Evolutionary conservation across 106 monocot species (phyloP), one percentile per base, ranked within the genome.

Genomic region (Allium cepa): DNA sequence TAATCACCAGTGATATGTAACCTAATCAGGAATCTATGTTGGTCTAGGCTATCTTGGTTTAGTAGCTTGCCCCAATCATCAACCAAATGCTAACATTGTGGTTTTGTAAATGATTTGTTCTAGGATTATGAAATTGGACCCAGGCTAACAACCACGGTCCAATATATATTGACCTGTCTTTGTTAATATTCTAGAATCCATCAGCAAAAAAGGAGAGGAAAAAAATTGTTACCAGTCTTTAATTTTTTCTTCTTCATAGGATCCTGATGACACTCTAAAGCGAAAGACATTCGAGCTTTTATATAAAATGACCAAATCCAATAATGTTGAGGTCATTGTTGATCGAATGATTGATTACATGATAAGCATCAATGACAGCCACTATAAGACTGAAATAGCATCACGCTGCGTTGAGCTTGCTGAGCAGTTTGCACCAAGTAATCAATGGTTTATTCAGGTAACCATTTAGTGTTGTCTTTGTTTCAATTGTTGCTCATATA

Each of bases 301-400:
- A 52, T 93, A 93, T 60, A 93, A 90, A 68, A 99, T 99, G 99
- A 99, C 99, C 72, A 99, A 99, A 69, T 89, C 99, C 49, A 84
- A 79, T 67, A 99, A 99, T 81, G 99, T 99, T 59, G 99, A 93
- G 81, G 99, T 99, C 10, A 93, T 99, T 77, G 99, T 99, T 85
- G 93, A 93, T 76, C 80, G 99, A 16, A 99, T 99, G 99, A 99
- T 99, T 78, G 90, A 87, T 67, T 99, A 99, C 81, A 99, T 99
- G 99, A 99, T 93, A 63, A 93, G 76, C 76, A 87, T 99, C 53
- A 99, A 55, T 64, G 99, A 99, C 61, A 80, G 64, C 66, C 99
- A 99, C 70, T 99, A 99, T 63, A 99, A 99, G 73, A 93, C 90
- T 58, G 99, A 99, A 61, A 99, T 99, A 74, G 99, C 99, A 16